Conservation (phyloP, 805 yeast species). For the Vanderwaltozyma tropicalis region DNA sequence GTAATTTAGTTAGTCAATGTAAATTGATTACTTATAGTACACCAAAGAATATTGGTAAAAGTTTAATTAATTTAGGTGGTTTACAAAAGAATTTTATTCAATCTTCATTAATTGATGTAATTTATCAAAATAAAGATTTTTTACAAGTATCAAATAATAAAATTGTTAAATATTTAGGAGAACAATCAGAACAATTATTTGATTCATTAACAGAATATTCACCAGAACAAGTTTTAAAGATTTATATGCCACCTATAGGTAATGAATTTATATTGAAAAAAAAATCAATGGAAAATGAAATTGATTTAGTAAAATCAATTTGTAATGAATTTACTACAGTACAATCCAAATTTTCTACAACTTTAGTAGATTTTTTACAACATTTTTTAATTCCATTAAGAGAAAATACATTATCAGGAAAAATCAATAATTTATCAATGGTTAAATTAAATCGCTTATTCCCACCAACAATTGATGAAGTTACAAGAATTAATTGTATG, state of each 20-base stretch:
- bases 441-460: constrained; percentile 64
- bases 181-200: constrained; percentile 76
- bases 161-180: constrained; percentile 67
- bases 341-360: constrained; percentile 65
- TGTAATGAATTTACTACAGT: constrained; percentile 56
- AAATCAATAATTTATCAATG: constrained; percentile 44
- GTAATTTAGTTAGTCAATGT: constrained; percentile 63
- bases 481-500: constrained; percentile 83
- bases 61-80: constrained; percentile 59
- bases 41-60: constrained; percentile 10
- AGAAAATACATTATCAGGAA: constrained; percentile 49
- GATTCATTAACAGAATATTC: constrained; percentile 87
- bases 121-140: constrained; percentile 47
- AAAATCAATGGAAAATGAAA: constrained; percentile 12
- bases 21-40: constrained; percentile 39
- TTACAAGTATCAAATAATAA: constrained; percentile 60
- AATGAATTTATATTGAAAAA: too few relatives aligned
- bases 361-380: constrained; percentile 64
- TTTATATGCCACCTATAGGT: constrained; percentile 55
- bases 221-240: constrained; percentile 70
- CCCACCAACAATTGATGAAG: constrained; percentile 93
- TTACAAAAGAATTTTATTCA: constrained; percentile 38
- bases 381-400: constrained; percentile 71
- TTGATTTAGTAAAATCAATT: constrained; percentile 21
- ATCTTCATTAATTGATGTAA: constrained; percentile 60